A percentile compares a stretch with the other conserved stretches of the same genome.
Conservation (phyloP, 1,139 yeast species). For the Pichia sp. region DNA sequence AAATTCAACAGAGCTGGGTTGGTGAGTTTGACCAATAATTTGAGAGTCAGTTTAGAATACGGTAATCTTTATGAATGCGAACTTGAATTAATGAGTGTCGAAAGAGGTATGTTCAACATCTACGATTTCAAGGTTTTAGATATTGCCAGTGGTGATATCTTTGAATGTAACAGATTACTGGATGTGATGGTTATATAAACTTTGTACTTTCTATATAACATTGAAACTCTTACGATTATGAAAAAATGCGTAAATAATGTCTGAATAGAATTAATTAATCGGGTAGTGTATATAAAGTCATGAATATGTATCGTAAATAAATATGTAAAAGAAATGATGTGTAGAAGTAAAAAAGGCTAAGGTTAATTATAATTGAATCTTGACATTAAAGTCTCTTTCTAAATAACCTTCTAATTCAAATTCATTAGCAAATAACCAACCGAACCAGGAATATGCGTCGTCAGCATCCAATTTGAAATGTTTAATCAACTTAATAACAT, state of each 20-base stretch:
- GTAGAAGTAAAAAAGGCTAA: too few relatives aligned
- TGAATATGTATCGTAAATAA: too few relatives aligned
- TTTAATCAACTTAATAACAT: conserved; percentile 23
- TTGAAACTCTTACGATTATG: too few relatives aligned
- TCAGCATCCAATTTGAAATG: conserved; percentile 23
- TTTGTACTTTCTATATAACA: too few relatives aligned
- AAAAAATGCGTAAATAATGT: too few relatives aligned
- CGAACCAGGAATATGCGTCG: conserved; percentile 26
- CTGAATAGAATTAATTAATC: too few relatives aligned
- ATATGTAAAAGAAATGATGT: too few relatives aligned
- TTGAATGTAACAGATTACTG: conserved; percentile 68
- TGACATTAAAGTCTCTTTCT: conserved; percentile 20
- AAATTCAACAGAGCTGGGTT: conserved; percentile 42
- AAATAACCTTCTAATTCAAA: conserved; percentile 24
- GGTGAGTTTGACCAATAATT: conserved; percentile 62
- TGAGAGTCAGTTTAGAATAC: conserved; percentile 56
- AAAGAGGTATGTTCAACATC: conserved; percentile 62
- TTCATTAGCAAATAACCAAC: conserved; percentile 29
- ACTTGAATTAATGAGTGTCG: conserved; percentile 58
- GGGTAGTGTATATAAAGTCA: too few relatives aligned
- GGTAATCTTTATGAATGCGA: conserved; percentile 64
- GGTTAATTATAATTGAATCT: conserved; percentile 8
- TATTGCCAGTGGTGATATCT: conserved; percentile 60
- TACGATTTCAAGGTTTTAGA: conserved; percentile 69
- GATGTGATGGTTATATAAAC: conserved; percentile 57